Evolutionary conservation across 495 filamentous ascomycete genomes (phyloP).

Genomic region (Tuber aestivum): DNA sequence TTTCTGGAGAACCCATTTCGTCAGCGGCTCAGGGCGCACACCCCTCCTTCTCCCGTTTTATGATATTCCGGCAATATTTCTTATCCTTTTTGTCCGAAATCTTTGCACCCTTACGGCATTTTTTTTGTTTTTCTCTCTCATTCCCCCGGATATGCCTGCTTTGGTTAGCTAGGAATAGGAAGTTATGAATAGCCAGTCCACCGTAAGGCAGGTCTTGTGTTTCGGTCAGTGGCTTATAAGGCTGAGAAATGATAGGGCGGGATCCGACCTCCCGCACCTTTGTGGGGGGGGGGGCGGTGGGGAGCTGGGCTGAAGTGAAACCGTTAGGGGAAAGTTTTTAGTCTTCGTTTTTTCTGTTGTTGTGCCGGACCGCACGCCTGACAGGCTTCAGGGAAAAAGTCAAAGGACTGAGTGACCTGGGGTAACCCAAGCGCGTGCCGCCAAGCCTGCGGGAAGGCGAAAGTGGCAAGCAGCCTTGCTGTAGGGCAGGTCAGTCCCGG

Average conservation of each 20-base stretch:
- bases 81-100: background rate
- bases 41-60: background rate
- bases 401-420: constrained; percentile 27
- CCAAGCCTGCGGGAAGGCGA: constrained; percentile 32
- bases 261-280: constrained; percentile 34
- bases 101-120: background rate
- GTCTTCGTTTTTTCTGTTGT: background rate
- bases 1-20: constrained; percentile 30
- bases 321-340: constrained; percentile 27
- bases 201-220: constrained; percentile 30
- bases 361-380: constrained; percentile 30
- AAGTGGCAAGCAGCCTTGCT: constrained; percentile 35
- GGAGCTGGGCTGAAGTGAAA: constrained; percentile 40
- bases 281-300: constrained; percentile 34
- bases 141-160: constrained; percentile 34
- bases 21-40: constrained; percentile 32
- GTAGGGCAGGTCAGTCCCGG: constrained; percentile 34
- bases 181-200: constrained; percentile 15
- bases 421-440: constrained; percentile 36
- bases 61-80: background rate
- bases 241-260: constrained; percentile 39
- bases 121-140: constrained; percentile 14
- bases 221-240: constrained; percentile 35
- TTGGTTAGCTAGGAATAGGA: constrained; percentile 8
- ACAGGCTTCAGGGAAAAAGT: constrained; percentile 34